Base-by-base conservation (phyloP, 371 early-diverging fungal species). In the Rhizopus stolonifer region DNA sequence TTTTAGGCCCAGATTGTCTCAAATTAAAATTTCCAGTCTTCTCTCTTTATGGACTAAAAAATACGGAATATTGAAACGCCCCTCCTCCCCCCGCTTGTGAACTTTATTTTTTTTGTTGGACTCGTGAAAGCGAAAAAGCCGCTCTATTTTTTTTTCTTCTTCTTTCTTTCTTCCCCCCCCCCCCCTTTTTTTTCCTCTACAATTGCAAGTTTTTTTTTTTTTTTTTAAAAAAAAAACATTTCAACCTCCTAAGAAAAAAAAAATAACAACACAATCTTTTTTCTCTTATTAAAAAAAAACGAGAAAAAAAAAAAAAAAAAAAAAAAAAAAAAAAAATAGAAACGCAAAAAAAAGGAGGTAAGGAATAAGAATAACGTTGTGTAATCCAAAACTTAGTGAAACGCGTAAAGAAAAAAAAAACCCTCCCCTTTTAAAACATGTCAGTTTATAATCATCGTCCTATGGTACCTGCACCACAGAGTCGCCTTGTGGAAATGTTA, bases 371-470 rank as follows among this genome's bases (percentile, higher is more conserved):
- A 10, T 33, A 47, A 33, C 6, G 23, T 8, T n/a, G 31, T 19
- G 43, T 42, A 39, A 42, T 25, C 14, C 4, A 29, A 29, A 31
- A 42, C 52, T 42, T 48, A 17, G 17, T 32, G 11, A 49, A 43
- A 11, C 56, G 33, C 47, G 49, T 17, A 24, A 38, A 23, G 23
- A 38, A 24, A 24, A 15, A 29, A 29, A 46, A 15, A 15, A 10
- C 11, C 6, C 21, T 11, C 3, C 8, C 8, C 15, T 15, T 22
- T 29, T 17, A 36, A 18, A 49, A 22, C 19, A 79, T 79, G 79
- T 79, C 79, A 45, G 79, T 91, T 49, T 92, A 91, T 72, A 91
- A 87, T 66, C 92, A 92, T 79, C 87, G 92, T 49, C 86, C 85
- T 33, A 88, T 92, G 90, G 85, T 88, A n/a, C 87, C 93, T 46